Base-by-base conservation (phyloP, 2,329 filamentous ascomycete genomes). In the Teratosphaeria viscida region DNA sequence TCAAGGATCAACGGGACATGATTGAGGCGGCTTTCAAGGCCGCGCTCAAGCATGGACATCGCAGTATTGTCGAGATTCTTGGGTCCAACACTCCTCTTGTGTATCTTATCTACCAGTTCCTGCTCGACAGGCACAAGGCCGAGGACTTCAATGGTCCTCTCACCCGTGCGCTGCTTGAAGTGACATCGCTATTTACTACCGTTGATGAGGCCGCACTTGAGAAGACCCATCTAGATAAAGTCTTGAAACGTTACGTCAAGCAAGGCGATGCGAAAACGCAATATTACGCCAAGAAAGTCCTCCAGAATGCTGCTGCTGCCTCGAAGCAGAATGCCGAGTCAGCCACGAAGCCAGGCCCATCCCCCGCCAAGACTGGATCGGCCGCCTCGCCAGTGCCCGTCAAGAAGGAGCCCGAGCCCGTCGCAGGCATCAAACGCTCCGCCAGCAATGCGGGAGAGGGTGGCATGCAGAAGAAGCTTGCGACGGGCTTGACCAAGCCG, bases 251-350 rank as follows among this genome's bases (percentile, higher is more conserved):
- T 8, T 83, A 87, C 67, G 80, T 79, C 61, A 85, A 83, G 67
- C 85, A 84, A 66, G 86, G 84, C 29, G 85, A 88, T 66, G 79
- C 81, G 0, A 82, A 86, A 57, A 82, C 84, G 55, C 86, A 86
- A 66, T 79, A 79, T 4, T 75, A 86, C 54, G 82, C 87, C 4
- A 78, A 80, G 39, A 79, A 80, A 61, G 85, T 87, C 54, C 73
- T 80, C n/a, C 65, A 69, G 68, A 77, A 62, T 65, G 62, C 66
- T 12, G 62, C 62, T 19, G 73, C 78, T 1, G 75, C 79, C 39
- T 71, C 73, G 7, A 73, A 75, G 62, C 67, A 67, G 58, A 74
- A 73, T 59, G 61, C 68, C 16, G 72, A 58, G 11, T 62, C 58
- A 3, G 35, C 54, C 6, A 53, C 56, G 47, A 55, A 26, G 12